Evolutionary conservation across 257 asterid species (phyloP).

Genomic region (Nicotiana sylvestris): DNA sequence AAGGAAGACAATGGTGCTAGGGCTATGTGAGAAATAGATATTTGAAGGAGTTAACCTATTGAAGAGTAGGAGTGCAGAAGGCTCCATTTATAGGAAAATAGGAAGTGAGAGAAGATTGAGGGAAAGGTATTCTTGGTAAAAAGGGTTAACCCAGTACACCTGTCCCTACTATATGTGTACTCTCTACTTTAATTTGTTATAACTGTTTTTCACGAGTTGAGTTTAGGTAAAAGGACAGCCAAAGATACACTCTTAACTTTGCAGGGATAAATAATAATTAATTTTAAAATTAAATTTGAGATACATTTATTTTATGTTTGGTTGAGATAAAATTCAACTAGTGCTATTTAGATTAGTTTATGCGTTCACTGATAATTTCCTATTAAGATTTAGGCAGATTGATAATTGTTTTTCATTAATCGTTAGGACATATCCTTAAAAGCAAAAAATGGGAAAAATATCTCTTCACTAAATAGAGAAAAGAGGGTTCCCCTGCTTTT

Average conservation of each 20-base stretch:
- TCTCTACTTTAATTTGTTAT: background rate
- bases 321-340: too few species aligned
- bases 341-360: too few species aligned
- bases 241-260: background rate
- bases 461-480: background rate
- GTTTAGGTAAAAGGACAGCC: background rate
- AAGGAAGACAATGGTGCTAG: background rate
- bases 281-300: too few species aligned
- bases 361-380: too few species aligned
- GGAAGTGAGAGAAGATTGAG: background rate
- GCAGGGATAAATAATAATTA: too few species aligned
- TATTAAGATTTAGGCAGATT: too few species aligned
- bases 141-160: background rate
- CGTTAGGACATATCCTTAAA: too few species aligned
- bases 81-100: conserved; percentile 7
- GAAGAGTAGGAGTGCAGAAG: background rate
- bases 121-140: background rate
- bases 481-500: background rate
- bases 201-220: background rate
- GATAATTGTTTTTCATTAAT: too few species aligned
- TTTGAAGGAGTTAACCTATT: background rate
- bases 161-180: background rate
- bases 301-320: too few species aligned
- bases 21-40: background rate
- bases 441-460: background rate